Percentiles rank a stretch among this genome's conserved stretches.
Conservation (phyloP, 345 rosid species). For the Bretschneidera sinensis region DNA sequence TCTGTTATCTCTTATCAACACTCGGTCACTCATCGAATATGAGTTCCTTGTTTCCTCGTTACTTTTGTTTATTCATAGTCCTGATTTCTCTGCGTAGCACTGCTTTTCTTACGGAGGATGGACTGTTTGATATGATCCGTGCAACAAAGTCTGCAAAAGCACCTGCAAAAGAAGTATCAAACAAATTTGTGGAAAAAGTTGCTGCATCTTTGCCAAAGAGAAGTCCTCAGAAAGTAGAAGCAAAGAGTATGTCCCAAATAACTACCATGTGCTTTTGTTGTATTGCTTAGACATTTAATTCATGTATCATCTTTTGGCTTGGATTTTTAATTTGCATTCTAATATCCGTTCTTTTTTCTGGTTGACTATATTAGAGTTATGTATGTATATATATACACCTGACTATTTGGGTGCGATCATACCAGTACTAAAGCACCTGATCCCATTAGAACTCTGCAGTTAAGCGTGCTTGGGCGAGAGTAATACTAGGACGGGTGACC, state of each 20-base stretch:
- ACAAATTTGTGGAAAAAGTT: conserved; percentile 34
- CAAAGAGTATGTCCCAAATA: conserved; percentile 41
- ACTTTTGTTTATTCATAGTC: conserved; percentile 20
- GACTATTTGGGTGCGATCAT: too few species aligned
- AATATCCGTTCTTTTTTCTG: not conserved
- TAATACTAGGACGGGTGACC: too few species aligned
- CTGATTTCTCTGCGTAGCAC: conserved; percentile 43
- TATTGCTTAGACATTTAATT: conserved; percentile 1
- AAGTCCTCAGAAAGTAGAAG: conserved; percentile 56
- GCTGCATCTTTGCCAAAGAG: conserved; percentile 37
- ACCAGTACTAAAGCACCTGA: too few species aligned
- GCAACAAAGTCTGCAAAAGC: conserved; percentile 53
- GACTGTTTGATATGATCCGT: conserved; percentile 75
- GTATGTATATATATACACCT: not conserved
- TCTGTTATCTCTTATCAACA: conserved; percentile 29
- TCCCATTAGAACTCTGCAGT: too few species aligned
- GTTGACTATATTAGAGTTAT: not conserved
- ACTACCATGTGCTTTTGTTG: not conserved
- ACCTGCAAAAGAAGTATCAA: conserved; percentile 31
- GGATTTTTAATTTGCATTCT: not conserved
- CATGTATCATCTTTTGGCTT: not conserved
- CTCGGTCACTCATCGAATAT: conserved; percentile 8
- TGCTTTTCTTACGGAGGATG: conserved; percentile 83
- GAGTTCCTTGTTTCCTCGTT: conserved; percentile 10
- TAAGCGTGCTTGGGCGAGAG: too few species aligned